Conservation (phyloP, 768 basidiomycete species). For the Termitomyces bulborhizus region DNA sequence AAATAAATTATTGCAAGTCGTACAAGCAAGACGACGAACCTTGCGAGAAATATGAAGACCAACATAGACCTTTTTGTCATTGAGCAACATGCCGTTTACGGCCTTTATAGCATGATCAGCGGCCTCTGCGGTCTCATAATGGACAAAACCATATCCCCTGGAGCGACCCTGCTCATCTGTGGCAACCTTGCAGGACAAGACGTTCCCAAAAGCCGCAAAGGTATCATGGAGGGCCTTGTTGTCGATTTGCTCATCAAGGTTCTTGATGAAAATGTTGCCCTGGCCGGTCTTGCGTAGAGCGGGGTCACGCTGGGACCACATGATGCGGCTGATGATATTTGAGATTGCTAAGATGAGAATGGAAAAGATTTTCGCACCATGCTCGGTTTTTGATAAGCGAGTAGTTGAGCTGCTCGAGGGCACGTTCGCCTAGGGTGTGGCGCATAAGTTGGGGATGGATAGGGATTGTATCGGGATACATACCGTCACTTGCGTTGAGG, state of each 20-base stretch:
- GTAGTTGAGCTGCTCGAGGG: slow-evolving; percentile 98
- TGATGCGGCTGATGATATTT: slow-evolving; percentile 72
- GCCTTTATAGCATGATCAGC: slow-evolving; percentile 96
- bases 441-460: no score
- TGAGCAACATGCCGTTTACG: slow-evolving; percentile 98
- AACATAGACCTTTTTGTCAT: slow-evolving; percentile 99
- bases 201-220: slow-evolving; percentile 97
- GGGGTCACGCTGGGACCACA: slow-evolving; percentile 99
- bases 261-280: slow-evolving; percentile 99
- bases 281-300: slow-evolving; percentile 98
- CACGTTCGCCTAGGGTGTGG: slow-evolving; percentile 61
- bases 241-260: slow-evolving; percentile 93
- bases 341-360: background rate
- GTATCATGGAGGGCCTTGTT: slow-evolving; percentile 99
- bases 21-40: slow-evolving; percentile 29
- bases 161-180: slow-evolving; percentile 93
- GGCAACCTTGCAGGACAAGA: slow-evolving; percentile 98
- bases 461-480: background rate
- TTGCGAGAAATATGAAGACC: slow-evolving; percentile 97
- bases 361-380: slow-evolving; percentile 47
- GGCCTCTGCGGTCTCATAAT: slow-evolving; percentile 96
- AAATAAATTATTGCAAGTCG: background rate
- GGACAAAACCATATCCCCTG: slow-evolving; percentile 97
- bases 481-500: slow-evolving; percentile 81
- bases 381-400: slow-evolving; percentile 97